These are phyloP conservation scores for Naegleria lovaniensis DNA, from an alignment of 208 protist genomes.

Conservation along the genomic window DNA sequence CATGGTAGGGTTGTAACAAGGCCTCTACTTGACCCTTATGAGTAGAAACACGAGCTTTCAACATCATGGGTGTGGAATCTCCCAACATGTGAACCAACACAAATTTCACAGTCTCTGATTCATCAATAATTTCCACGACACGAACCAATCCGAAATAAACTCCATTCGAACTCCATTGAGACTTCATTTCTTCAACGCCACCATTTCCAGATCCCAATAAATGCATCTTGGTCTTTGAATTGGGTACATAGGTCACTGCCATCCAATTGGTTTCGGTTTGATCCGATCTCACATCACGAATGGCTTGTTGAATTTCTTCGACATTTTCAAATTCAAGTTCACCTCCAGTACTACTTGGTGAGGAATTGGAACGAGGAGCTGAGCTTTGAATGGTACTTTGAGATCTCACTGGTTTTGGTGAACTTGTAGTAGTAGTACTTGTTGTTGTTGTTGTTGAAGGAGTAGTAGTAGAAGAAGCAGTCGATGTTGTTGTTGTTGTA, in stretches of 20 bases:
- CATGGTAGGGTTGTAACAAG: slow-evolving; percentile 2
- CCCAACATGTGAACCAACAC: slow-evolving; percentile 13
- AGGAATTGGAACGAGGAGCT: not conserved
- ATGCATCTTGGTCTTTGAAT: not conserved
- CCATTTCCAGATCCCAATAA: not conserved
- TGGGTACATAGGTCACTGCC: not conserved
- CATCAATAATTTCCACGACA: not conserved
- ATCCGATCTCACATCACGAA: not conserved
- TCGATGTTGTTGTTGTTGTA: not conserved
- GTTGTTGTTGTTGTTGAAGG: not conserved
- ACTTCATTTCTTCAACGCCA: slow-evolving; percentile 8
- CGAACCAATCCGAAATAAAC: slow-evolving; percentile 15
- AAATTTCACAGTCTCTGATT: slow-evolving; percentile 11
- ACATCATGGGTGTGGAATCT: not conserved
- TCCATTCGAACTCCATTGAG: no score
- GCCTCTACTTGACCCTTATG: not conserved
- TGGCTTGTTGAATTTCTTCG: not conserved
- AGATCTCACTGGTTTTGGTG: not conserved
- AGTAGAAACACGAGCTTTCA: not conserved
- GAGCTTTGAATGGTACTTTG: not conserved
- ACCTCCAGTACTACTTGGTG: not conserved
- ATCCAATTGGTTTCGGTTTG: not conserved
- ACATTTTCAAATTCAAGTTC: not conserved
- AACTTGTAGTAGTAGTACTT: not conserved
- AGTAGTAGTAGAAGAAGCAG: not conserved